Conservation (phyloP, 306 rosid species). For the Castanospermum australe region DNA sequence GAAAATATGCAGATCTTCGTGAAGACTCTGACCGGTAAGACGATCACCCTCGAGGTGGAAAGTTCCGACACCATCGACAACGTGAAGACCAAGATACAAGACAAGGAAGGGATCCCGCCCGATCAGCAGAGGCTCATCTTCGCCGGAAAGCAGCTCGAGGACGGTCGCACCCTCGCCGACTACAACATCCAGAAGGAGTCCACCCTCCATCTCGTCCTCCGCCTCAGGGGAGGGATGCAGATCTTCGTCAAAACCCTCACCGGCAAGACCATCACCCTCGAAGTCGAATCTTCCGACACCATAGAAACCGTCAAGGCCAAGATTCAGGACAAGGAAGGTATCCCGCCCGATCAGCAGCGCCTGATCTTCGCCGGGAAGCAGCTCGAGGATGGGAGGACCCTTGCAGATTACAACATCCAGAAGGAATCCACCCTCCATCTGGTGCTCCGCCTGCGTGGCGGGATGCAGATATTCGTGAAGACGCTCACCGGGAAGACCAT, state of each 20-base stretch:
- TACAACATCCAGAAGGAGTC: conserved; percentile 5
- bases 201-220: not conserved
- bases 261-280: not conserved
- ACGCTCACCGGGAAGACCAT: not conserved
- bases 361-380: not conserved
- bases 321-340: not conserved
- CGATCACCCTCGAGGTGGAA: not conserved
- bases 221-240: not conserved
- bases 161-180: not conserved
- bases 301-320: not conserved
- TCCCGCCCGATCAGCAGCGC: not conserved
- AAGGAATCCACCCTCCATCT: not conserved
- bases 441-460: not conserved
- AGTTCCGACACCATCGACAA: no score
- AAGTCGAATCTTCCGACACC: not conserved
- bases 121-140: not conserved
- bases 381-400: not conserved
- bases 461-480: not conserved
- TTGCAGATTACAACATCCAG: not conserved
- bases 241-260: not conserved
- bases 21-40: not conserved
- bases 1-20: conserved; percentile 27
- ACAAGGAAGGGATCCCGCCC: not conserved
- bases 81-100: no score
- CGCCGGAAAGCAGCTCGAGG: not conserved